These are phyloP conservation scores for Cichorium intybus DNA, from an alignment of 140 eudicot species.

Conservation along the genomic window DNA sequence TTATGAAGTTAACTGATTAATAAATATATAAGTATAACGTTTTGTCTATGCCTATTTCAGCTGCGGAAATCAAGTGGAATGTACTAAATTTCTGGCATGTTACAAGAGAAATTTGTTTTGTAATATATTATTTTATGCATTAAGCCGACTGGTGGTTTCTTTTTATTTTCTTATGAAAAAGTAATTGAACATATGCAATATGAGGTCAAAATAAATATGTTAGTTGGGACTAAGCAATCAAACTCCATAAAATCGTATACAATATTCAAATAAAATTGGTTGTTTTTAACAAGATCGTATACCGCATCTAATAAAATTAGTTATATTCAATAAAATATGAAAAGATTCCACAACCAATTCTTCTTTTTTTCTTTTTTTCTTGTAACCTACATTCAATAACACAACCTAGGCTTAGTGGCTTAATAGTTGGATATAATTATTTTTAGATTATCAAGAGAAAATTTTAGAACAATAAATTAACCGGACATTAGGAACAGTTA, in stretches of 20 bases:
- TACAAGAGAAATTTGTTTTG: not conserved
- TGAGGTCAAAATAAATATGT: not conserved
- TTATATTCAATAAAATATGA: not conserved
- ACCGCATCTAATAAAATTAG: too few relatives aligned
- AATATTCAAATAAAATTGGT: not conserved
- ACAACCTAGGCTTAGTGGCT: not conserved
- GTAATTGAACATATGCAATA: not conserved
- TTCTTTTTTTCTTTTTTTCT: not conserved
- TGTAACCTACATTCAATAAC: not conserved
- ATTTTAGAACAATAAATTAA: not conserved
- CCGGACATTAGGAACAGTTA: not conserved
- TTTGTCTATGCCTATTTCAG: too few relatives aligned
- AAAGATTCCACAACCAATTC: not conserved
- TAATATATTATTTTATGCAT: not conserved
- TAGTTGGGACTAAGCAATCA: constrained; percentile 16
- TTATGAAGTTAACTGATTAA: too few relatives aligned
- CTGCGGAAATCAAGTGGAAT: constrained; percentile 13
- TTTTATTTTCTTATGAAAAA: not conserved
- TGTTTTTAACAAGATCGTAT: not conserved
- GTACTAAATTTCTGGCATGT: constrained; percentile 9
- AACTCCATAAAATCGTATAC: not conserved
- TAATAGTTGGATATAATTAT: not conserved
- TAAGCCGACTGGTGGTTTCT: not conserved
- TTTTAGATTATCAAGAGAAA: not conserved
- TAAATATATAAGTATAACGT: too few relatives aligned